These are phyloP conservation scores for Trichoderma sp. DNA, from an alignment of 2,329 filamentous ascomycete genomes.

Conservation along the genomic window DNA sequence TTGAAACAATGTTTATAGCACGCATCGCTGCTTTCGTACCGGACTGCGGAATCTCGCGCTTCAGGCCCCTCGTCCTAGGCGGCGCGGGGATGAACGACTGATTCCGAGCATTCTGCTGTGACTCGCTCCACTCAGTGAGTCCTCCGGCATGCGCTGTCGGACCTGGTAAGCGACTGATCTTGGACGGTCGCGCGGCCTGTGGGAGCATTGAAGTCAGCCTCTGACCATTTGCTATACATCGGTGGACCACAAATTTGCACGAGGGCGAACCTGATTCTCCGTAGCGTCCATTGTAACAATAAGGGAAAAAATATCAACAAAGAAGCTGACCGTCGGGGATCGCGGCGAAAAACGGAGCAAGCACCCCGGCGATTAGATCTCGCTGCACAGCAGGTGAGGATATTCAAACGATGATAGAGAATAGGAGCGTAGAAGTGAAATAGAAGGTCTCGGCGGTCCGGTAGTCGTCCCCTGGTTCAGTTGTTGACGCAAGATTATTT, in stretches of 20 bases:
- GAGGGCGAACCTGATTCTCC: constrained; percentile 31
- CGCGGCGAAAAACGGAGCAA: constrained; percentile 16
- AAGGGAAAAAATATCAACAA: background rate
- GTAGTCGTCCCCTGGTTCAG: background rate
- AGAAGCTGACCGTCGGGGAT: background rate
- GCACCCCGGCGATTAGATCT: background rate
- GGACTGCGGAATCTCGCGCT: constrained; percentile 49
- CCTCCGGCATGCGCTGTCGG: constrained; percentile 30
- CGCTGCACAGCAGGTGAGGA: background rate
- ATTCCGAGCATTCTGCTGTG: constrained; percentile 56
- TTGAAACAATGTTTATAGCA: background rate
- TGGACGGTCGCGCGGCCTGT: constrained; percentile 32
- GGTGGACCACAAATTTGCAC: background rate
- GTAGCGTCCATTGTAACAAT: constrained; percentile 32
- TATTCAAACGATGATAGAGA: background rate
- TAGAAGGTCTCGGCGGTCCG: background rate
- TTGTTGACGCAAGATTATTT: constrained; percentile 14
- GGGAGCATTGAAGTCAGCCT: background rate
- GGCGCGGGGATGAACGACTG: constrained; percentile 43
- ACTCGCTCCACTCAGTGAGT: constrained; percentile 56
- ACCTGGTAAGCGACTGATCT: constrained; percentile 33
- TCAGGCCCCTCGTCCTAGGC: constrained; percentile 42
- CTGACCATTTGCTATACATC: background rate
- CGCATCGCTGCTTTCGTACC: constrained; percentile 32
- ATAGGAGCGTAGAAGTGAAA: constrained; percentile 1